Conservation (phyloP, 73 alveolate species). For the Breviolum minutum region DNA sequence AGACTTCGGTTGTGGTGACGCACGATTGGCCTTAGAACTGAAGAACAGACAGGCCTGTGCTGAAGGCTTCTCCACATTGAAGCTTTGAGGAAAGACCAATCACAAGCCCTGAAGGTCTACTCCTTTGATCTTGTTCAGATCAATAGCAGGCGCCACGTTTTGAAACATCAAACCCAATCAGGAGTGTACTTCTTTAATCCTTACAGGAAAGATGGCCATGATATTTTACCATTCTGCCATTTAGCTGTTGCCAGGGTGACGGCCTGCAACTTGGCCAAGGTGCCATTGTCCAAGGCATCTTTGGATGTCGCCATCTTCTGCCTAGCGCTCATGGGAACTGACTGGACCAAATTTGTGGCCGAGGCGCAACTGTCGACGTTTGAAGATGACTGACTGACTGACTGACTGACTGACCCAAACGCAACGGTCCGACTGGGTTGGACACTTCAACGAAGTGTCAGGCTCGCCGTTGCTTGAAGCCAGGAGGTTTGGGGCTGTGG, state of each 20-base stretch:
- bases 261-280: constrained; percentile 85
- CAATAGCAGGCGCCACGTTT: constrained; percentile 44
- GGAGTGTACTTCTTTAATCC: no score
- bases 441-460: no score
- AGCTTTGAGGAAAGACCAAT: background rate
- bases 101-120: constrained; percentile 4
- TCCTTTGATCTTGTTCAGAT: constrained; percentile 87
- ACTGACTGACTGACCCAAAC: no score
- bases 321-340: constrained; percentile 91
- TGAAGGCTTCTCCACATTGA: background rate
- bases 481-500: constrained; percentile 10
- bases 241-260: constrained; percentile 41
- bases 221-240: background rate
- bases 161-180: no score
- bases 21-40: constrained; percentile 75
- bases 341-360: constrained; percentile 62
- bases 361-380: constrained; percentile 38
- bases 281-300: constrained; percentile 49
- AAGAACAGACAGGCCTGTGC: background rate
- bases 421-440: no score
- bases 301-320: constrained; percentile 83
- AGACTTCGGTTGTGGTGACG: constrained; percentile 94
- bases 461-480: constrained; percentile 76
- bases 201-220: background rate
- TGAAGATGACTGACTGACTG: background rate